Percentiles rank a stretch among this genome's conserved stretches.
Conservation (phyloP, 768 basidiomycete species). For the Suillus subalutaceus region DNA sequence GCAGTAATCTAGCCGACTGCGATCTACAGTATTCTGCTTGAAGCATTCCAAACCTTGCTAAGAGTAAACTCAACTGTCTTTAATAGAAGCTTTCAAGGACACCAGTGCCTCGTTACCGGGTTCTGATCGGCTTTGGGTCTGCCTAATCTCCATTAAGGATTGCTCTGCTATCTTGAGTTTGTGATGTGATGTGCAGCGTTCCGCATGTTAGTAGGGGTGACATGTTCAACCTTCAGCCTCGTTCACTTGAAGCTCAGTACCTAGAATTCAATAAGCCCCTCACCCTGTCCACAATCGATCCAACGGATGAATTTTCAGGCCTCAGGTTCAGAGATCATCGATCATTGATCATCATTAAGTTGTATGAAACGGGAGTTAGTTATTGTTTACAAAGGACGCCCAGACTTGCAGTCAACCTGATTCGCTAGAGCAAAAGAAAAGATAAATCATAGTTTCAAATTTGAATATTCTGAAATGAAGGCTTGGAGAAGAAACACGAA, state of each 20-base stretch:
- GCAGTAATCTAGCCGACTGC: neutral
- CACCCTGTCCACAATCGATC: neutral
- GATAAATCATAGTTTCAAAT: neutral
- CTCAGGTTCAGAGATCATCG: neutral
- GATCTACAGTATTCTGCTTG: neutral
- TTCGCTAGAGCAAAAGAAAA: neutral
- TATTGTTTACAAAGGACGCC: neutral
- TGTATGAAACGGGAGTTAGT: neutral
- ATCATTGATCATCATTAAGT: neutral
- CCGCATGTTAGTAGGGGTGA: neutral
- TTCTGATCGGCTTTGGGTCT: neutral
- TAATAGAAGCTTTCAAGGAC: neutral
- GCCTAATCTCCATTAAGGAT: neutral
- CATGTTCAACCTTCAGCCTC: neutral
- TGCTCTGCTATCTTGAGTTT: neutral
- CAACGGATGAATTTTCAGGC: neutral
- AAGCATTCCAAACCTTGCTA: too few relatives aligned
- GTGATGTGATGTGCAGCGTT: neutral
- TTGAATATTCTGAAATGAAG: neutral
- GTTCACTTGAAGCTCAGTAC: constrained; percentile 12
- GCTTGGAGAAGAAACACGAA: neutral
- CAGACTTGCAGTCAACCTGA: neutral
- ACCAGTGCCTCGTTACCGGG: neutral
- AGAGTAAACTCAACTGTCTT: too few relatives aligned
- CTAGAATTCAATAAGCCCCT: constrained; percentile 12